Evolutionary conservation across 2,329 filamentous ascomycete species (phyloP), one percentile per base, ranked within the genome.

Genomic region (Penicillium sp.): DNA sequence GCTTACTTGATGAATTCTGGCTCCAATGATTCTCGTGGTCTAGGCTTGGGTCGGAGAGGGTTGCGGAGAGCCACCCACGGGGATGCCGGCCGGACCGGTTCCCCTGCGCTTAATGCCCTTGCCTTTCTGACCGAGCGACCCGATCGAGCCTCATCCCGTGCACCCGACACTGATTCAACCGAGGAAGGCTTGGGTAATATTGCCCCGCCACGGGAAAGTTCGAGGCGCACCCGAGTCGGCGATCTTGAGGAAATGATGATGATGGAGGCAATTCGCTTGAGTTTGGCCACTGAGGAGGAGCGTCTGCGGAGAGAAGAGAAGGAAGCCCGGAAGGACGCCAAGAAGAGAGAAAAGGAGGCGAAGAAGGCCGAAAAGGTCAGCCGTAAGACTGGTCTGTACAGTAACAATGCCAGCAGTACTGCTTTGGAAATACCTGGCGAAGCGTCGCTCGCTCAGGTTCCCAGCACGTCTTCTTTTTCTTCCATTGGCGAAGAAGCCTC

Each of bases 211-310:
- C 75, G 76, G n/a, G 72, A 81, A 7, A 82, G 80, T 62, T 83
- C 82, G 33, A 77, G 86, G 56, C 77, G 85, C 58, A 83, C 74
- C 53, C 82, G 90, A 27, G 85, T 95, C 69, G 90, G 95, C 22
- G 92, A 97, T 64, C 81, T 97, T 0, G 94, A 99, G 71, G 93
- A 96, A 47, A 89, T 99, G 79, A 99, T 99, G 94, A 92, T 97
- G 80, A 91, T 94, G 81, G 94, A 99, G 72, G 94, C 94, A 0
- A 95, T 99, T 46, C 83, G 94, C 37, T 74, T 96, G 27, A 96
- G 92, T 46, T 79, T 99, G n/a, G 92, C 89, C 0, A 88, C 90
- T 1, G 94, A 99, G 71, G 93, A 97, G 67, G 93, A 97, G 41
- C 84, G 93, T n/a, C 89, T 91, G 63, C 88, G 84, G 45, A 94